Evolutionary conservation across 2,329 filamentous ascomycete genomes (phyloP).

Genomic region (Colletotrichum siamense): DNA sequence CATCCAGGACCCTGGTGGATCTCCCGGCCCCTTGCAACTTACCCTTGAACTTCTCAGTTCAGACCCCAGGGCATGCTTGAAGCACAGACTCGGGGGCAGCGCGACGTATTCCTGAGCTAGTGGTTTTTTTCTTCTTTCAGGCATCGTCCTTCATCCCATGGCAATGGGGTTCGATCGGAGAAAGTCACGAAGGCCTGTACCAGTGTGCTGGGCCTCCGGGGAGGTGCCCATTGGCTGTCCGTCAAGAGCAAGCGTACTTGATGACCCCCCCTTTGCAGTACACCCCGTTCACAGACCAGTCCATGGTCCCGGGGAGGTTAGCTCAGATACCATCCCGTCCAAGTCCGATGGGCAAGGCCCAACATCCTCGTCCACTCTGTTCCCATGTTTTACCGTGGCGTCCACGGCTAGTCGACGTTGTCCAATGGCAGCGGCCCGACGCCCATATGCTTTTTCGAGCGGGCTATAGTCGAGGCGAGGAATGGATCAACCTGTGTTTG

Average conservation of each 20-base stretch:
- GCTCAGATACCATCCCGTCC: conserved; percentile 1
- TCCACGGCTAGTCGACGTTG: conserved; percentile 4
- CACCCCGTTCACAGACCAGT: neutral
- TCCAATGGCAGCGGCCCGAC: conserved; percentile 4
- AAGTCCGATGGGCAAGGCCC: neutral
- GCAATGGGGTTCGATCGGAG: neutral
- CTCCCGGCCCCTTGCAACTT: conserved; percentile 11
- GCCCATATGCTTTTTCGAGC: conserved; percentile 5
- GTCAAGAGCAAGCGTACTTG: conserved; percentile 1
- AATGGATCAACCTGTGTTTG: conserved; percentile 12
- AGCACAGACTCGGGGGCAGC: neutral
- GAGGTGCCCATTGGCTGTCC: conserved; percentile 9
- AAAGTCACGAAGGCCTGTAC: conserved; percentile 7
- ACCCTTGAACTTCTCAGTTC: neutral
- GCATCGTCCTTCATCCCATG: conserved; percentile 3
- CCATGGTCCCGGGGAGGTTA: neutral
- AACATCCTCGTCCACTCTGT: conserved; percentile 1
- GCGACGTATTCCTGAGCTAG: neutral
- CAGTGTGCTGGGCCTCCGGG: conserved; percentile 16
- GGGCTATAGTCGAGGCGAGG: conserved; percentile 15
- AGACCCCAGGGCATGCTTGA: neutral
- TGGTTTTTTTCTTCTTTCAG: conserved; percentile 6
- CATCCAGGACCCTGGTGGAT: conserved; percentile 6
- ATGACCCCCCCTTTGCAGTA: neutral
- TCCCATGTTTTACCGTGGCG: conserved; percentile 17